phyloP scores from a whole-genome alignment of 202 grass and related monocot species.

The Sporobolus alterniflorus region DNA sequence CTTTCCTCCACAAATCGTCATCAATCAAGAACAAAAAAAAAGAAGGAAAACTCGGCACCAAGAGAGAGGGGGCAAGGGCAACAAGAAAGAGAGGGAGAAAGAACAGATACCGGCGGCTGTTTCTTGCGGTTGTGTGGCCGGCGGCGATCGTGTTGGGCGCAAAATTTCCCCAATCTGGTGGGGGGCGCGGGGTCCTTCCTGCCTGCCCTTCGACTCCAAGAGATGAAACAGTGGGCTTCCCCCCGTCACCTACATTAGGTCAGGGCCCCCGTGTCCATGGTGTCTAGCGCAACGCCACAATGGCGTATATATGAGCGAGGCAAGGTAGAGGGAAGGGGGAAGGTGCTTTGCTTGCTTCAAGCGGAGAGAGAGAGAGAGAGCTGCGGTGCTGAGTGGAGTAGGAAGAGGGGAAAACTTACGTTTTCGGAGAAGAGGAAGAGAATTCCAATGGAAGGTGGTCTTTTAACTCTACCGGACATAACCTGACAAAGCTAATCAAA shows the following conservation, averaged over 20 bases:
- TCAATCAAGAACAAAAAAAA: too few species aligned
- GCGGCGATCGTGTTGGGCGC: too few species aligned
- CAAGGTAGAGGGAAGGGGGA: not conserved
- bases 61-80: too few species aligned
- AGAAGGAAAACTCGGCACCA: too few species aligned
- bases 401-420: not conserved
- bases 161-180: slow-evolving; percentile 27
- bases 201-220: slow-evolving; percentile 30
- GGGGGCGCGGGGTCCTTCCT: slow-evolving; percentile 19
- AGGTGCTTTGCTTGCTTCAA: slow-evolving; percentile 17
- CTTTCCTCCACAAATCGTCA: too few species aligned
- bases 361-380: not conserved
- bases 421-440: slow-evolving; percentile 22
- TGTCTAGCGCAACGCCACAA: slow-evolving; percentile 16
- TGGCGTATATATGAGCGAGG: slow-evolving; percentile 34
- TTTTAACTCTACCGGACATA: slow-evolving; percentile 17
- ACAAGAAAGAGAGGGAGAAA: too few species aligned
- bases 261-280: not conserved
- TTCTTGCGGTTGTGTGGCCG: too few species aligned
- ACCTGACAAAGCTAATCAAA: not conserved
- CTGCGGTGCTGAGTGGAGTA: not conserved
- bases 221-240: slow-evolving; percentile 37
- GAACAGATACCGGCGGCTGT: too few species aligned
- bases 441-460: not conserved
- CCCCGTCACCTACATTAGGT: not conserved